Conservation (phyloP, 2,329 filamentous ascomycete genomes). For the Dactylellina drechsleri region DNA sequence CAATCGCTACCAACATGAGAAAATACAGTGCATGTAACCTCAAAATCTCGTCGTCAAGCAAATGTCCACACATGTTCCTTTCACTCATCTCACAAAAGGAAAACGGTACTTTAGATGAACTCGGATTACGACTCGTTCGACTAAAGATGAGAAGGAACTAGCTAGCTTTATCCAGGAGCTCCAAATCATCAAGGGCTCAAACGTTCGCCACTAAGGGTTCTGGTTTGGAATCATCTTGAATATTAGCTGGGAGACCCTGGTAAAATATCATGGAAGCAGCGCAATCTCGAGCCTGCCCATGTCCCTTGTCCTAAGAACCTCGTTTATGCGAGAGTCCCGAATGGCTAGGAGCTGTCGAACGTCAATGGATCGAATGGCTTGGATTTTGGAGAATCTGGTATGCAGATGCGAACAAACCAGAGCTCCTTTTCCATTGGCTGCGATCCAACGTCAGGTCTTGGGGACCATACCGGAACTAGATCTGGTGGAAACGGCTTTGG, state of each 20-base stretch:
- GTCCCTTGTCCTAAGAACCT: conserved; percentile 36
- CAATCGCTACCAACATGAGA: conserved; percentile 51
- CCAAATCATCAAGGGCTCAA: conserved; percentile 15
- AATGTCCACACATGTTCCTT: conserved; percentile 14
- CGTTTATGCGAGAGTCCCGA: conserved; percentile 53
- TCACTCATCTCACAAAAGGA: conserved; percentile 17
- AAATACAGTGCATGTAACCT: conserved; percentile 34
- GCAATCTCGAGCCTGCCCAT: conserved; percentile 20
- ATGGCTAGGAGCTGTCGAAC: conserved; percentile 9
- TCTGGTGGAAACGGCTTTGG: background rate
- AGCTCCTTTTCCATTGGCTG: conserved; percentile 40
- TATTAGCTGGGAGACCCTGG: conserved; percentile 47
- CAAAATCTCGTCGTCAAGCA: conserved; percentile 5
- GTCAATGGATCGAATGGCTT: conserved; percentile 9
- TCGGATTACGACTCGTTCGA: conserved; percentile 1
- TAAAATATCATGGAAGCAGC: background rate
- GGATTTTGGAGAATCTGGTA: conserved; percentile 23
- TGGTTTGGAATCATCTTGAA: conserved; percentile 27
- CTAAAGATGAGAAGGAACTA: background rate
- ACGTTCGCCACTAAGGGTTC: conserved; percentile 54
- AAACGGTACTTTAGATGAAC: conserved; percentile 28
- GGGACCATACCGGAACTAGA: conserved; percentile 14
- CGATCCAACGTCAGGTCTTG: conserved; percentile 49
- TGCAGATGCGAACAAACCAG: conserved; percentile 47
- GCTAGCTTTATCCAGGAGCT: conserved; percentile 16